Evolutionary conservation across 1,139 yeast species (phyloP), one percentile per base, ranked within the genome.

Genomic region (Geotrichum reessii): DNA sequence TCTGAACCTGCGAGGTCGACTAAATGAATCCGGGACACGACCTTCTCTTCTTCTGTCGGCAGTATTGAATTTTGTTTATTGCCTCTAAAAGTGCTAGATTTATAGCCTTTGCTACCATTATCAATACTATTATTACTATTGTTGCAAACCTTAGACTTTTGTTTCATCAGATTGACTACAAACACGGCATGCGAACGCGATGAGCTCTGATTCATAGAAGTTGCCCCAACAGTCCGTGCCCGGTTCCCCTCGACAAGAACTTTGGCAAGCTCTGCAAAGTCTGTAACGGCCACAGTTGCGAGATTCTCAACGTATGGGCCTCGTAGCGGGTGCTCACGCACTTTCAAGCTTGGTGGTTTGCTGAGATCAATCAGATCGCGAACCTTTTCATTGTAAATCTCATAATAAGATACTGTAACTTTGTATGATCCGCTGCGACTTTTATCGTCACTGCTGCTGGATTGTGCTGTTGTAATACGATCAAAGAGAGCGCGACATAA

Each of bases 1-100:
- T 92, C 99, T 19, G 96, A 87, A 24, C 99, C 99, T 0, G 99
- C 99, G 67, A 92, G 79, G 74, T 92, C 99, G 76, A 98, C 92
- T 60, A 92, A 77, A 33, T 95, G 88, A 46, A 92, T 50, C 14
- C 58, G 49, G 1, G 58, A 55, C 14, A 58, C 58, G 14, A 37
- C 44, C n/a, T 37, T 37, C 17, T 37, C 44, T 37, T 37, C 44
- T 37, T 37, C 44, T 12, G 19, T 8, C 17, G 44, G 44, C 79
- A 0, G 92, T 84, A 47, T 92, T 80, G 48, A 59, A 57, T 46
- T 78, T 76, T 76, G 14, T n/a, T 19, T 37, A 73, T 37, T 37
- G 19, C 9, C 17, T 17, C 14, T n/a, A 1, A 76, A 71, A 0
- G 56, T 55, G 27, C 63, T 62, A 9, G 64, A 67, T 61, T 49